Percentiles rank a stretch among this genome's conserved stretches.
These are phyloP conservation scores for Austroboletus novae-zelandiae DNA, from an alignment of 1,284 basidiomycete species.

Conservation along the genomic window DNA sequence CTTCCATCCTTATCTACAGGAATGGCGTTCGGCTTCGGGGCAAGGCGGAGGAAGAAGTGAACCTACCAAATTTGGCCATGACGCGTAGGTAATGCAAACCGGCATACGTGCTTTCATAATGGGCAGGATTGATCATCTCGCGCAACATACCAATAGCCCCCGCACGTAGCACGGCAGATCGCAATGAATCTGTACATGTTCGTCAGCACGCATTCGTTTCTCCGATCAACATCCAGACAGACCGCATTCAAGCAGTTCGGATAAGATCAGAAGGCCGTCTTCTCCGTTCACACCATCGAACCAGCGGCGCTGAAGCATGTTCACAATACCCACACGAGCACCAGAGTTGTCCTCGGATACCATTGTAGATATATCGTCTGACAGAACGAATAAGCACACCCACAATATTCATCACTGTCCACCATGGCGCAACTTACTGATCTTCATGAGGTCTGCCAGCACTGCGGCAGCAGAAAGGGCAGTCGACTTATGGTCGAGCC, in stretches of 20 bases:
- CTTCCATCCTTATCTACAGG: constrained; percentile 7
- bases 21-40: too few species aligned
- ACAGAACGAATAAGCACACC: background rate
- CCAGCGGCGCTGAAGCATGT: constrained; percentile 27
- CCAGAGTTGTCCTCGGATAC: constrained; percentile 9
- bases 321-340: constrained; percentile 10
- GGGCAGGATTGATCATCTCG: constrained; percentile 14
- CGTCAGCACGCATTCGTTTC: background rate
- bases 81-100: constrained; percentile 25
- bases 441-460: constrained; percentile 16
- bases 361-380: constrained; percentile 17
- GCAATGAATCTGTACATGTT: constrained; percentile 12
- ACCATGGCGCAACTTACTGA: constrained; percentile 14
- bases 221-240: constrained; percentile 1
- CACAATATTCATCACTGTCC: background rate
- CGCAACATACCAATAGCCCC: constrained; percentile 12
- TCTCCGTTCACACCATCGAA: constrained; percentile 26
- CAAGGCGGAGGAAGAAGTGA: background rate
- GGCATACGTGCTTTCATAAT: constrained; percentile 12
- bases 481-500: constrained; percentile 14
- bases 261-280: constrained; percentile 24
- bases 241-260: constrained; percentile 22
- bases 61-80: constrained; percentile 19
- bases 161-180: constrained; percentile 13
- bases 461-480: constrained; percentile 21